Percentiles rank a stretch among this genome's conserved stretches.
phyloP scores from a whole-genome alignment of 768 basidiomycete genomes.

The Myochromella boudieri region DNA sequence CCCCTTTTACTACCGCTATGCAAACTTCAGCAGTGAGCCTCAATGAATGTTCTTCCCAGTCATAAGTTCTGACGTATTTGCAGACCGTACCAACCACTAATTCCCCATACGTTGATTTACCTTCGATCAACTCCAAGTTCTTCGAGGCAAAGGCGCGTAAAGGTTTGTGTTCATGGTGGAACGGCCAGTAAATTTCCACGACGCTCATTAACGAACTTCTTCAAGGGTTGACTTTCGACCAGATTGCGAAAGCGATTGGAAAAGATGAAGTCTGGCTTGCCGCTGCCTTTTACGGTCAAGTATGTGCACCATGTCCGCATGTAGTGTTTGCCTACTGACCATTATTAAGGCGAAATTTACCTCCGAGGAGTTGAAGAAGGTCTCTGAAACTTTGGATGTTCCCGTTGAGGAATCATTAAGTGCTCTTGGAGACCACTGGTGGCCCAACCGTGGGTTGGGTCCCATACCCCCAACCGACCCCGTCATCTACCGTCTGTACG shows the following conservation, averaged over 20 bases:
- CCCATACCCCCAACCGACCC: constrained; percentile 77
- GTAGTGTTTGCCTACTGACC: not conserved
- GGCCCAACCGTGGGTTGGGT: constrained; percentile 70
- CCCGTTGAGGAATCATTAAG: constrained; percentile 34
- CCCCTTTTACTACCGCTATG: constrained; percentile 26
- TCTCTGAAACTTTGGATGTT: constrained; percentile 52
- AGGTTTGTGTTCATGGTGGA: constrained; percentile 33
- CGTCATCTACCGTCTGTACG: constrained; percentile 78
- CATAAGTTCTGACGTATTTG: not conserved
- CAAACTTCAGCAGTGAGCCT: constrained; percentile 22
- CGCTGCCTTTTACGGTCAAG: constrained; percentile 80
- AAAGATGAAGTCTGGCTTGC: constrained; percentile 85
- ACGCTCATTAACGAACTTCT: not conserved
- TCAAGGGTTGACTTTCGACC: constrained; percentile 66
- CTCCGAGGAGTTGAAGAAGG: constrained; percentile 53
- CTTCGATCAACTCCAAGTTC: constrained; percentile 46
- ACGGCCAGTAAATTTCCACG: not conserved
- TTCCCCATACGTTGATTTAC: constrained; percentile 49
- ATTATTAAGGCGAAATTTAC: constrained; percentile 62
- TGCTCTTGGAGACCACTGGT: constrained; percentile 66
- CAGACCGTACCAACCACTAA: constrained; percentile 44
- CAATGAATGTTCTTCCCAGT: not conserved
- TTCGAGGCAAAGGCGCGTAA: constrained; percentile 70
- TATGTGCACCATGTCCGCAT: constrained; percentile 20
- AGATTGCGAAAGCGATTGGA: constrained; percentile 62